phyloP scores from a whole-genome alignment of 164 flowering plant species.

The Liriodendron chinense region DNA sequence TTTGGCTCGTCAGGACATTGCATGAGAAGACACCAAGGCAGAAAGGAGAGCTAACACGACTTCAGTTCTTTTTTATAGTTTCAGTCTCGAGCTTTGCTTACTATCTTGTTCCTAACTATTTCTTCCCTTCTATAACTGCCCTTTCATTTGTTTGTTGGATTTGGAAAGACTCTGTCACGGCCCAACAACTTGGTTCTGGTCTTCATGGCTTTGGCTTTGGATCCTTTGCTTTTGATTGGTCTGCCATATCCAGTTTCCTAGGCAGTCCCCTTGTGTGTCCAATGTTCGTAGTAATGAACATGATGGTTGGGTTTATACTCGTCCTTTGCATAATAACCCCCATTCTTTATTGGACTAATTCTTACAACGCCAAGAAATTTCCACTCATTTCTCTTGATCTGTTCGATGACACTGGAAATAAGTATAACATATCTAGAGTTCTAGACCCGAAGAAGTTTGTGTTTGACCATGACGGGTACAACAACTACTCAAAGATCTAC shows the following conservation, averaged over 20 bases:
- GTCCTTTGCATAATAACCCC: conserved; percentile 39
- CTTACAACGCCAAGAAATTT: conserved; percentile 45
- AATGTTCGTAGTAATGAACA: conserved; percentile 44
- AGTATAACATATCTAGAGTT: conserved; percentile 38
- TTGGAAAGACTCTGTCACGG: conserved; percentile 27
- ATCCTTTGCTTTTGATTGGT: conserved; percentile 59
- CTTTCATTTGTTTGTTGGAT: conserved; percentile 60
- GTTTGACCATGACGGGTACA: conserved; percentile 33
- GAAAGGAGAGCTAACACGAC: conserved; percentile 49
- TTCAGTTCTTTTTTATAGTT: conserved; percentile 56
- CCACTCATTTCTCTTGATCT: conserved; percentile 48
- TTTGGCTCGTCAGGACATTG: conserved; percentile 36
- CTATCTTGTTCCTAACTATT: conserved; percentile 25
- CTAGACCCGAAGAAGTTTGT: conserved; percentile 25
- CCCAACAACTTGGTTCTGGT: too few relatives aligned
- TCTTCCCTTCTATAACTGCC: conserved; percentile 50
- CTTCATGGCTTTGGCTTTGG: conserved; percentile 55
- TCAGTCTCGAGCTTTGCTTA: conserved; percentile 42
- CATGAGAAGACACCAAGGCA: conserved; percentile 47
- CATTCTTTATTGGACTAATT: conserved; percentile 50
- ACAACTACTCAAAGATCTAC: conserved; percentile 42
- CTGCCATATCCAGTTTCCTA: conserved; percentile 39
- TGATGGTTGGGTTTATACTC: conserved; percentile 36
- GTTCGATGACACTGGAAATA: conserved; percentile 32
- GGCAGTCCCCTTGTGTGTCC: conserved; percentile 60